Conservation (phyloP, 345 rosid genomes). For the Syzygium oleosum region DNA sequence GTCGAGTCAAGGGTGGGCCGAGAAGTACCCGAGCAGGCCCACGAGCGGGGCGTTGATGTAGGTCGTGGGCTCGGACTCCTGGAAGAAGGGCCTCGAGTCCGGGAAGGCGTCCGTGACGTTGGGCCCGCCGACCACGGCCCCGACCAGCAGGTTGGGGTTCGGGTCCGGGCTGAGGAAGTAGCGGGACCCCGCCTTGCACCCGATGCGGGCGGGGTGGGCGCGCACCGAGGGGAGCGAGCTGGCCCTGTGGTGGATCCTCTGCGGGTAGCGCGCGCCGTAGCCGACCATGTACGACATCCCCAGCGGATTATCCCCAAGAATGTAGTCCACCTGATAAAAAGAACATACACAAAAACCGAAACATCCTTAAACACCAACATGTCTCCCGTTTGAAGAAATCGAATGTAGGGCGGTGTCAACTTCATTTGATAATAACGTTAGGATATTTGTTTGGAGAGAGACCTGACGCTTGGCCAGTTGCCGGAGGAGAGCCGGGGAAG, state of each 20-base stretch:
- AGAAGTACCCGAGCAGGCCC: slow-evolving; percentile 76
- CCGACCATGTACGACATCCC: slow-evolving; percentile 96
- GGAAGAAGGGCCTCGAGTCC: slow-evolving; percentile 70
- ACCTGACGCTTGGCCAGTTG: slow-evolving; percentile 60
- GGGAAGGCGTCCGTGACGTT: slow-evolving; percentile 69
- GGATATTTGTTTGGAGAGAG: neutral
- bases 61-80: slow-evolving; percentile 94
- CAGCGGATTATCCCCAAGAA: slow-evolving; percentile 84
- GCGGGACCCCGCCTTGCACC: slow-evolving; percentile 61
- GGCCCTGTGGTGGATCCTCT: slow-evolving; percentile 86
- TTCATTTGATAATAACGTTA: no score
- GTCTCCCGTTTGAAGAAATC: neutral
- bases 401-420: neutral
- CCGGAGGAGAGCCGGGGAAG: slow-evolving; percentile 51
- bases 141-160: slow-evolving; percentile 69
- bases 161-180: slow-evolving; percentile 59
- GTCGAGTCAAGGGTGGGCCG: slow-evolving; percentile 42
- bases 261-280: slow-evolving; percentile 71
- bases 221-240: slow-evolving; percentile 69
- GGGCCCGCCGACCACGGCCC: slow-evolving; percentile 92
- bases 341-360: neutral
- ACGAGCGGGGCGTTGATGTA: slow-evolving; percentile 94
- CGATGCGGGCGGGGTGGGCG: slow-evolving; percentile 51
- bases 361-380: neutral
- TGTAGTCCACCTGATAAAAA: slow-evolving; percentile 67